Base-by-base conservation (phyloP, 2,329 filamentous ascomycete species). In the Ceratocystiopsis minuta region DNA sequence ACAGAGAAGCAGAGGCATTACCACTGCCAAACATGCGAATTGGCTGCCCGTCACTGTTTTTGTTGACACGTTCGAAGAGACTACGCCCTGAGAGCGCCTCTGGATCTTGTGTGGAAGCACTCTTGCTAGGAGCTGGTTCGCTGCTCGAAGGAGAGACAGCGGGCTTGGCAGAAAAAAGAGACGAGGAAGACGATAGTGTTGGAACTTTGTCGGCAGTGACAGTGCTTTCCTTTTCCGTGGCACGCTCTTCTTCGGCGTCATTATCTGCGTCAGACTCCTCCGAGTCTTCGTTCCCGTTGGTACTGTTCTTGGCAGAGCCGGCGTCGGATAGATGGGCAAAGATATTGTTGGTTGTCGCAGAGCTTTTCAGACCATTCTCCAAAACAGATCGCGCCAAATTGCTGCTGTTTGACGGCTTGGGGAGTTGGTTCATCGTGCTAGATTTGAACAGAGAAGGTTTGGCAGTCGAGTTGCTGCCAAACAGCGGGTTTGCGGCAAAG, bases 271-370 rank as follows among this genome's bases (percentile, higher is more conserved):
- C 24, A 10, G 24, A 28, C 4, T 6, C 24, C 24, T 28, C 24
- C 11, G 24, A 28, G 20, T 20, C 20, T 7, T 20, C 20, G 35
- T 63, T 58, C 44, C 63, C 63, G 33, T 63, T 60, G 1, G 65
- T 66, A 47, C 70, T 74, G 40, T 65, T 70, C 54, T 69, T 70
- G 35, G 64, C 60, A 14, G 68, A 70, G 49, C 68, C 71, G 31
- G 59, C 61, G 50, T 72, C 70, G 1, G 72, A 75, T 9, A 77
- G 61, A 49, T 76, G 69, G 18, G 65, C 66, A 51, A 78, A 78
- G 39, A 75, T 74, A 51, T 77, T 74, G 52, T 75, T 75, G 37
- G 28, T 41, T 20, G 33, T 50, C n/a, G 34, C 41, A 1, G 49
- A 13, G 15, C 38, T 45, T 42, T 54, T 54, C 16, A 50, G 41